phyloP scores from a whole-genome alignment of 768 basidiomycete genomes.

The Dentipellis fragilis region DNA sequence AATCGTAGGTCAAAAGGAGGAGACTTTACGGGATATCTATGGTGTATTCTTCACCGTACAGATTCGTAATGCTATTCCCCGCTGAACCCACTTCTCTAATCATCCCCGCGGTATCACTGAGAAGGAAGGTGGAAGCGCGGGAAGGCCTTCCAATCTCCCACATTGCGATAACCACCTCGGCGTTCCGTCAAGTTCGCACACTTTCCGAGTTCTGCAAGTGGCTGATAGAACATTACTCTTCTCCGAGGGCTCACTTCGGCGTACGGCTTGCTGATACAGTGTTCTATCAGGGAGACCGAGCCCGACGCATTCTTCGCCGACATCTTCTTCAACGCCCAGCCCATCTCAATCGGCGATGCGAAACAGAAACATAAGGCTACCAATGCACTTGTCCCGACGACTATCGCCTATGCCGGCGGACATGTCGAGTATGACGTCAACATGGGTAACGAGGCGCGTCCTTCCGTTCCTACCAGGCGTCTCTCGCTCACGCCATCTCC shows the following conservation, averaged over 20 bases:
- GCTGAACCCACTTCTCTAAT: too few species aligned
- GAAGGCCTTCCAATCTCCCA: too few species aligned
- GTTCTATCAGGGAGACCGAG: constrained; percentile 45
- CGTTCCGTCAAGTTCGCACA: background rate
- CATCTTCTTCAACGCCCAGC: constrained; percentile 65
- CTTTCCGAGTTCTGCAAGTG: background rate
- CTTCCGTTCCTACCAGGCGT: background rate
- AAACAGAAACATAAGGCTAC: constrained; percentile 55
- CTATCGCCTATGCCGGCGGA: constrained; percentile 63
- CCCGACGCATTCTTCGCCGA: constrained; percentile 68
- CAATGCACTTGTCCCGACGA: constrained; percentile 65
- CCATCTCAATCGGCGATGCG: constrained; percentile 31
- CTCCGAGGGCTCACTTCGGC: background rate
- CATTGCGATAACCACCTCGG: background rate
- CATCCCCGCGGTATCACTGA: too few species aligned
- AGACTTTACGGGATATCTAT: too few species aligned
- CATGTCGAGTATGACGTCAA: constrained; percentile 56
- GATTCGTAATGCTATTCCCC: too few species aligned
- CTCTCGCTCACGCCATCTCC: constrained; percentile 5
- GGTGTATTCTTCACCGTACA: too few species aligned
- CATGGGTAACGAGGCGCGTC: constrained; percentile 57
- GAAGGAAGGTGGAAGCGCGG: too few species aligned
- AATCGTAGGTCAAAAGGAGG: too few species aligned
- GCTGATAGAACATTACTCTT: background rate
- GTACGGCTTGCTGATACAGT: constrained; percentile 5